These are phyloP conservation scores for Yarrowia divulgata DNA, from an alignment of 805 yeast genomes.

Conservation along the genomic window DNA sequence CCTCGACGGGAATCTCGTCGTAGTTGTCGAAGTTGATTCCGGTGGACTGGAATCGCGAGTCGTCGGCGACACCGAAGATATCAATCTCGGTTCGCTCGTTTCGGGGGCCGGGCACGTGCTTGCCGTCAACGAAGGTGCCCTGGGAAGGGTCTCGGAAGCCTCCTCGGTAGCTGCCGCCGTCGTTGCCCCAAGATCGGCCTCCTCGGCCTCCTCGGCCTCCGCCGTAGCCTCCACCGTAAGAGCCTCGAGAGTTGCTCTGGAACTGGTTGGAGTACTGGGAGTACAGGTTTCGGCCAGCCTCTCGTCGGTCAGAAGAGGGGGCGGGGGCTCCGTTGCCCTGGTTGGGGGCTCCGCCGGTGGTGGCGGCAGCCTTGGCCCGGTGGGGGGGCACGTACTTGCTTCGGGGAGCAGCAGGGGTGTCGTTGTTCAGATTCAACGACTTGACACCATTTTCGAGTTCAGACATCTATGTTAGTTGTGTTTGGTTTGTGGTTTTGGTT, in stretches of 20 bases:
- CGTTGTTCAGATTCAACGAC: constrained; percentile 40
- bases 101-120: constrained; percentile 80
- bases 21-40: constrained; percentile 99
- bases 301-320: constrained; percentile 23
- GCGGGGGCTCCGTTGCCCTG: constrained; percentile 1
- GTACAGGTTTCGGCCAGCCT: constrained; percentile 41
- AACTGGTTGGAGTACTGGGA: constrained; percentile 45
- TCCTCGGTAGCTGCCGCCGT: constrained; percentile 47
- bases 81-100: constrained; percentile 76
- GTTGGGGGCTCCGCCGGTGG: constrained; percentile 4
- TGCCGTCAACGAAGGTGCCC: constrained; percentile 88
- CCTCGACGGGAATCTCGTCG: constrained; percentile 99
- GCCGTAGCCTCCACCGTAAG: constrained; percentile 49
- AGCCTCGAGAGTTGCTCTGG: constrained; percentile 44
- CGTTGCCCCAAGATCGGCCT: constrained; percentile 46
- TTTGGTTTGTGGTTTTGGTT: not conserved
- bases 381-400: constrained; percentile 40
- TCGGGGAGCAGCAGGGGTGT: constrained; percentile 35
- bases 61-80: constrained; percentile 82
- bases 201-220: constrained; percentile 49
- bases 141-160: constrained; percentile 58
- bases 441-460: constrained; percentile 38
- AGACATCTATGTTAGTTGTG: constrained; percentile 31
- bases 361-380: constrained; percentile 39
- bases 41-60: constrained; percentile 76